Evolutionary conservation across 2,329 filamentous ascomycete genomes (phyloP).

Genomic region (Trichoderma sp.): DNA sequence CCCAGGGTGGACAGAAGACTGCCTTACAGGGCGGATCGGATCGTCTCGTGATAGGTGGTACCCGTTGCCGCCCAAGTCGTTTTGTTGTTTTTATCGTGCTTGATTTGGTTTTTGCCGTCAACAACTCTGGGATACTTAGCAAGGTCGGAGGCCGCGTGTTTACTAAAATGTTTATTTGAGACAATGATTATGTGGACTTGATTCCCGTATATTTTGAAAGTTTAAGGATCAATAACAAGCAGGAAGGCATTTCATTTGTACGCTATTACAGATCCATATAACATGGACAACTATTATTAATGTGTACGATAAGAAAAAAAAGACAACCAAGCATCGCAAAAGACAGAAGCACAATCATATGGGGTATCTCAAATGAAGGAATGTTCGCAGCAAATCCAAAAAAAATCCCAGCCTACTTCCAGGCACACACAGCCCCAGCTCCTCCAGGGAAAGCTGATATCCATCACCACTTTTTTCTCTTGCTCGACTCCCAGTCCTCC

Average conservation of each 20-base stretch:
- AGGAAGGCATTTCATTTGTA: background rate
- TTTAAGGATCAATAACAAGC: background rate
- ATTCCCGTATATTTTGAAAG: too few species aligned
- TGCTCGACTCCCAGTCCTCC: constrained; percentile 45
- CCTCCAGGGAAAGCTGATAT: background rate
- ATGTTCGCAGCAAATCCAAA: constrained; percentile 6
- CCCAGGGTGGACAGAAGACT: background rate
- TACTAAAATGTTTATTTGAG: background rate
- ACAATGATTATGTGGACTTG: background rate
- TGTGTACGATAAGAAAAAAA: background rate
- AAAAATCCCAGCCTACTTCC: background rate
- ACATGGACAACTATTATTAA: background rate
- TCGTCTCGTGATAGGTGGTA: background rate
- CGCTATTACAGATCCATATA: background rate
- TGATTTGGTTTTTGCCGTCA: background rate
- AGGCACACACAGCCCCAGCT: background rate
- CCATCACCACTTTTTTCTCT: constrained; percentile 46
- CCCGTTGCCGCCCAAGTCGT: too few species aligned
- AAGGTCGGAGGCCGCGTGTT: background rate
- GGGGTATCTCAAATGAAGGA: constrained; percentile 30
- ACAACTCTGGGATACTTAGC: background rate
- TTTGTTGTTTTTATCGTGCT: background rate
- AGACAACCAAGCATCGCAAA: background rate
- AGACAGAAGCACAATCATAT: background rate
- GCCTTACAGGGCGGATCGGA: background rate